Evolutionary conservation across 1,284 basidiomycete genomes (phyloP).

Genomic region (Marasmius tenuissimus): DNA sequence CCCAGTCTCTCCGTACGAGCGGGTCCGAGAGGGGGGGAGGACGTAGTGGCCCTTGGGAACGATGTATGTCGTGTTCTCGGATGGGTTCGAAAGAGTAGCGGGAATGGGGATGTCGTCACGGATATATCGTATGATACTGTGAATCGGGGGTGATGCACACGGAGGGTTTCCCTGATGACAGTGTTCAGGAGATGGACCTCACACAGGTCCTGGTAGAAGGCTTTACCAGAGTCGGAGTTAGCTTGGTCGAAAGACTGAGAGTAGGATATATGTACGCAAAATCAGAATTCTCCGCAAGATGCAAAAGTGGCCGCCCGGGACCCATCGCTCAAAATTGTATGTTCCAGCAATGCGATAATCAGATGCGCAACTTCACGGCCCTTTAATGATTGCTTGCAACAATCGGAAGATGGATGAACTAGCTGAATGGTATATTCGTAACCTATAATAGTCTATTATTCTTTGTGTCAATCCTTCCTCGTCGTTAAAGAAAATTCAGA

Average conservation of each 20-base stretch:
- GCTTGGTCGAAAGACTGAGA: no score
- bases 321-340: conserved; percentile 90
- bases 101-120: conserved; percentile 86
- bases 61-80: conserved; percentile 73
- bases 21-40: conserved; percentile 88
- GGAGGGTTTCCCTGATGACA: conserved; percentile 91
- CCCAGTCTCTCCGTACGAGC: conserved; percentile 71
- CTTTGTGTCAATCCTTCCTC: no score
- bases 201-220: conserved; percentile 85
- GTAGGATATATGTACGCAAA: conserved; percentile 63
- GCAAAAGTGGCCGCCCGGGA: conserved; percentile 94
- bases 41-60: conserved; percentile 93
- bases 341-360: conserved; percentile 94
- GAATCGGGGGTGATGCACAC: conserved; percentile 92
- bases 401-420: no score
- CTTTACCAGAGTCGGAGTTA: no score
- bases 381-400: conserved; percentile 14
- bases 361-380: conserved; percentile 97
- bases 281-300: conserved; percentile 81
- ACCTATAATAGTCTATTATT: no score
- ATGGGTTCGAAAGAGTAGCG: conserved; percentile 74
- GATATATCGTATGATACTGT: conserved; percentile 90
- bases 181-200: conserved; percentile 84
- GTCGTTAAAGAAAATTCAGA: no score
- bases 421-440: no score